Evolutionary conservation across 73 alveolate species (phyloP).

Genomic region (Symbiodinium natans): DNA sequence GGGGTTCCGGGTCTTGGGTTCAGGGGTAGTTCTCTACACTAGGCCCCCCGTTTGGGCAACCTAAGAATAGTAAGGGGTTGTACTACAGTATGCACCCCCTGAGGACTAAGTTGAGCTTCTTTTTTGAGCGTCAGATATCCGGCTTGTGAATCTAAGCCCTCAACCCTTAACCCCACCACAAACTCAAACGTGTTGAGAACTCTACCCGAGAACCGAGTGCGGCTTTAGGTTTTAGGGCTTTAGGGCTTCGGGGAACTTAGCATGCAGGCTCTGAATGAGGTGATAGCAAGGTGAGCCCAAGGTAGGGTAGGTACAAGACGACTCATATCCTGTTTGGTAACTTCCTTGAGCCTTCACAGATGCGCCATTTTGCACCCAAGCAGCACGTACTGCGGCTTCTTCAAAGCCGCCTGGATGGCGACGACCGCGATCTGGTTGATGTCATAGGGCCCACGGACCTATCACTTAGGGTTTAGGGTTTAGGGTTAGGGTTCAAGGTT

Average conservation of each 20-base stretch:
- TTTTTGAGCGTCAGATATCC: too few relatives aligned
- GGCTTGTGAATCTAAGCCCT: not conserved
- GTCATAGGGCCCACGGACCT: conserved; percentile 4
- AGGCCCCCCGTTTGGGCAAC: too few relatives aligned
- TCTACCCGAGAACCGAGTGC: too few relatives aligned
- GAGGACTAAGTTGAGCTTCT: too few relatives aligned
- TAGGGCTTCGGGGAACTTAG: too few relatives aligned
- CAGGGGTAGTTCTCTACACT: not conserved
- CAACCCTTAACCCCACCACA: not conserved
- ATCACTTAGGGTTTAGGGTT: not conserved
- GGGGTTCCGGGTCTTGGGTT: not conserved
- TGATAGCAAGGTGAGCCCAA: not conserved
- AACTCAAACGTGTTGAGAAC: too few relatives aligned
- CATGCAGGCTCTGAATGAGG: too few relatives aligned
- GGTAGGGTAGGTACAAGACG: too few relatives aligned
- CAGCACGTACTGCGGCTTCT: not conserved
- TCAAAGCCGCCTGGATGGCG: not conserved
- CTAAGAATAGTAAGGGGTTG: too few relatives aligned
- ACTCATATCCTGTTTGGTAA: not conserved
- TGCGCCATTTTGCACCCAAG: too few relatives aligned
- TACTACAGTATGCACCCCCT: too few relatives aligned
- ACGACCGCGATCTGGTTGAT: conserved; percentile 7
- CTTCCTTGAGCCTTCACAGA: not conserved
- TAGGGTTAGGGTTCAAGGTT: not conserved
- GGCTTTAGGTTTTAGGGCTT: too few relatives aligned